A percentile compares a stretch with the other conserved stretches of the same genome.
phyloP scores from a whole-genome alignment of 306 rosid genomes.

The Corylus heterophylla region DNA sequence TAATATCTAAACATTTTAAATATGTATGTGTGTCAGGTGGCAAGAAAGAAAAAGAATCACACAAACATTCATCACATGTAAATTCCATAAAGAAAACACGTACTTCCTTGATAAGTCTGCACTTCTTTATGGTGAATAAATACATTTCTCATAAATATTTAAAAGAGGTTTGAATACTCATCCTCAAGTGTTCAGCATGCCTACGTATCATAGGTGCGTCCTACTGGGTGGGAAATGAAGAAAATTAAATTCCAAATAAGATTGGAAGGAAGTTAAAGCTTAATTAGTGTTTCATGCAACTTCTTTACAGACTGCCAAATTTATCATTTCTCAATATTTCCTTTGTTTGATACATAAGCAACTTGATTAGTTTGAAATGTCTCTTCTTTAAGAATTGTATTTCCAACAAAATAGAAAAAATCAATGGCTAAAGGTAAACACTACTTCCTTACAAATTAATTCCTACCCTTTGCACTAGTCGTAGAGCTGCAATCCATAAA shows the following conservation, averaged over 20 bases:
- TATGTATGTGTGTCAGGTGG: background rate
- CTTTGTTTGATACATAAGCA: background rate
- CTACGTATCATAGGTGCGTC: background rate
- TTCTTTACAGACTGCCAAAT: background rate
- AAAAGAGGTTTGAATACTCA: no score
- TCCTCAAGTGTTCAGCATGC: background rate
- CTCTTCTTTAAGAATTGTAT: background rate
- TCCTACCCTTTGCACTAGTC: constrained; percentile 91
- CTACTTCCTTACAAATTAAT: constrained; percentile 11
- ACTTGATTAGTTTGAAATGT: background rate
- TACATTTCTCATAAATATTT: background rate
- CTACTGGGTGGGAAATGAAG: no score
- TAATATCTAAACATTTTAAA: background rate
- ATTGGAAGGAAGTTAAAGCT: no score
- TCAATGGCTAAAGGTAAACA: background rate
- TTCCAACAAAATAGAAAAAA: background rate
- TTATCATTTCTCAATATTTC: background rate
- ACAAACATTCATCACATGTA: background rate
- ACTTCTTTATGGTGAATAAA: background rate
- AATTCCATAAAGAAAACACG: background rate
- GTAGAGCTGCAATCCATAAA: constrained; percentile 85
- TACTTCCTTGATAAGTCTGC: background rate
- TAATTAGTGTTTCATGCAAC: no score
- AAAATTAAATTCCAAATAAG: no score
- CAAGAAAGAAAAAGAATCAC: background rate